Percentiles rank a stretch among this genome's conserved stretches.
Conservation (phyloP, 75 land plant genomes). For the Picea sitchensis region DNA sequence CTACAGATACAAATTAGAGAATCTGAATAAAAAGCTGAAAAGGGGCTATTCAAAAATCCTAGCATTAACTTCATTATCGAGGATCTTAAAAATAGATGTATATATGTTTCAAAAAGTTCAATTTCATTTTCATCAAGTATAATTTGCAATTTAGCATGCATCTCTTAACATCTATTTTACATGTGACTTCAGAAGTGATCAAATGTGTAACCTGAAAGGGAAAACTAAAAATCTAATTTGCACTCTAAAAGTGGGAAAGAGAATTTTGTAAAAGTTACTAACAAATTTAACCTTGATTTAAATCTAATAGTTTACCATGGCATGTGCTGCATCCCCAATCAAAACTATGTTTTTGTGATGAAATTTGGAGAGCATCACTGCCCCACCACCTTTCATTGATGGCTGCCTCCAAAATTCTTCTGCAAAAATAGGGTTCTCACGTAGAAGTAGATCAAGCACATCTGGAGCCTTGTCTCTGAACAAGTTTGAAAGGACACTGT, state of each 20-base stretch:
- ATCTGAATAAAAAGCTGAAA: background rate
- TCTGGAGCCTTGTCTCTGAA: conserved; percentile 37
- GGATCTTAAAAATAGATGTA: too few species aligned
- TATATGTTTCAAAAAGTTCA: background rate
- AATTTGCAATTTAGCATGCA: background rate
- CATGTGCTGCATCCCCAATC: conserved; percentile 44
- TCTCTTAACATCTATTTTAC: background rate
- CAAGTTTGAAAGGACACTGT: background rate
- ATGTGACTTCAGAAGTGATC: background rate
- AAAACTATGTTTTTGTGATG: conserved; percentile 30
- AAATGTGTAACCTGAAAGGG: background rate
- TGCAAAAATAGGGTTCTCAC: conserved; percentile 27
- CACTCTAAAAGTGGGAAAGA: background rate
- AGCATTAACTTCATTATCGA: too few species aligned
- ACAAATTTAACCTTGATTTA: too few species aligned
- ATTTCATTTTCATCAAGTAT: background rate
- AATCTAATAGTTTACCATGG: conserved; percentile 19
- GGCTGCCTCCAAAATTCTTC: conserved; percentile 28
- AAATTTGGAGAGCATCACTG: conserved; percentile 35
- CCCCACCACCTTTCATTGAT: conserved; percentile 31
- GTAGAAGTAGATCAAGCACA: conserved; percentile 21
- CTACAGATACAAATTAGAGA: background rate
- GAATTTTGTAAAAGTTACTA: too few species aligned
- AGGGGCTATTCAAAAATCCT: background rate
- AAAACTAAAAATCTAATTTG: background rate